phyloP scores from a whole-genome alignment of 345 rosid species.

The Psidium guajava region DNA sequence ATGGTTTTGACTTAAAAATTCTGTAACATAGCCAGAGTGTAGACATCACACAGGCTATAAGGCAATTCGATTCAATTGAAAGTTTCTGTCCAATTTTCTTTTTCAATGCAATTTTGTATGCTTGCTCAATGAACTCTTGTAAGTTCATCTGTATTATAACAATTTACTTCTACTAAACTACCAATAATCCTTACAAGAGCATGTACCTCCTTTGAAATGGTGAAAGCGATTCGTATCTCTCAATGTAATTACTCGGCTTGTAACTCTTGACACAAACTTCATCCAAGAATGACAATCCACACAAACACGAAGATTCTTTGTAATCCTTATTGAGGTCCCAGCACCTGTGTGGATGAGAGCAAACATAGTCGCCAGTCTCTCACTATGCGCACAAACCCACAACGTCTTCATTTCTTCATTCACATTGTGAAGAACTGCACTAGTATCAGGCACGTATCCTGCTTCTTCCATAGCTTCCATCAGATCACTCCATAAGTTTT shows the following conservation, averaged over 20 bases:
- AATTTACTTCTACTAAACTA: neutral
- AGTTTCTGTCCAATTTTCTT: neutral
- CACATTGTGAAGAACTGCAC: slow-evolving; percentile 44
- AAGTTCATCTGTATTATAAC: neutral
- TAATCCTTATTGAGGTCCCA: slow-evolving; percentile 34
- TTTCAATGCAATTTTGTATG: neutral
- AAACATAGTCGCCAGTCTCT: slow-evolving; percentile 39
- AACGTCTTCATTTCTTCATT: slow-evolving; percentile 34
- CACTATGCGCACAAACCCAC: slow-evolving; percentile 52
- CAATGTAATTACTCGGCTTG: slow-evolving; percentile 31
- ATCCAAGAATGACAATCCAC: slow-evolving; percentile 44
- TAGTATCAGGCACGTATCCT: slow-evolving; percentile 30
- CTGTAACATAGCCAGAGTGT: neutral
- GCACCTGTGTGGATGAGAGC: slow-evolving; percentile 27
- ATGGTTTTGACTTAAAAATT: neutral
- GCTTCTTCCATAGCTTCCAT: slow-evolving; percentile 17
- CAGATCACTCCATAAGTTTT: slow-evolving; percentile 22
- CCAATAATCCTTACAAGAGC: slow-evolving; percentile 62
- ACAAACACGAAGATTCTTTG: slow-evolving; percentile 57
- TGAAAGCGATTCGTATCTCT: slow-evolving; percentile 62
- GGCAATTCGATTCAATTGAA: neutral
- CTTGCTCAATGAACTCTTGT: neutral
- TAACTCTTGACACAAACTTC: slow-evolving; percentile 22
- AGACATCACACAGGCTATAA: neutral
- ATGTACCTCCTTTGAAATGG: slow-evolving; percentile 34